Evolutionary conservation across 2,329 filamentous ascomycete species (phyloP), one percentile per base, ranked within the genome.

Genomic region (Aspergillus flavus): DNA sequence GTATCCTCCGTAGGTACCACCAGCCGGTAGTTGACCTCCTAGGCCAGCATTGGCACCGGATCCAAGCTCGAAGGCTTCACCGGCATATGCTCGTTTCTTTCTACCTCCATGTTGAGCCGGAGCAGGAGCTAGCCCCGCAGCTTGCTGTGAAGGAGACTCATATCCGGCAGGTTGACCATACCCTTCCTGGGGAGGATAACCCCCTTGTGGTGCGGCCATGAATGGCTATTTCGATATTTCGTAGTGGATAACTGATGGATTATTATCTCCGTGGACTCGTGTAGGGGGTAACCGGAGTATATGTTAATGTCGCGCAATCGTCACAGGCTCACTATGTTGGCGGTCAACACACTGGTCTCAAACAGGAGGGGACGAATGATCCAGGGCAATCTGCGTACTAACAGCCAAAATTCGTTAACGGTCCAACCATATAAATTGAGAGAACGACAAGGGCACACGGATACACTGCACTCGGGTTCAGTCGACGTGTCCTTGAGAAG

Each of bases 61-160:
- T 57, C 91, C 93, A 72, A 98, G 95, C 64, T 96, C 94, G 79
- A 96, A 99, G 53, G 94, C 94, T 79, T 96, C 91, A 62, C 92
- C 92, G 60, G 95, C 95, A 82, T 98, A 98, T 62, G 91, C 90
- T 83, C 93, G 87, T 86, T 96, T 97, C 87, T 97, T 97, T 83
- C 72, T 77, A 50, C 77, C 77, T 62, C 72, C 79, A 61, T 79
- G 71, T 50, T 77, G 74, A 50, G 66, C 71, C 43, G 76, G 75
- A 56, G 70, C 68, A 59, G 75, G 70, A 57, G 68, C 73, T 45
- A 76, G 68, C 58, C 65, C 71, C 48, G 71, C 67, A 46, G 75
- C 74, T 66, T 75, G 69, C 59, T 72, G 73, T 54, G 74, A 74
- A 68, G 76, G 79, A 73, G 79, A 76, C 64, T 78, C 75, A 66